Base-by-base conservation (phyloP, 257 asterid species). In the Eucommia ulmoides region DNA sequence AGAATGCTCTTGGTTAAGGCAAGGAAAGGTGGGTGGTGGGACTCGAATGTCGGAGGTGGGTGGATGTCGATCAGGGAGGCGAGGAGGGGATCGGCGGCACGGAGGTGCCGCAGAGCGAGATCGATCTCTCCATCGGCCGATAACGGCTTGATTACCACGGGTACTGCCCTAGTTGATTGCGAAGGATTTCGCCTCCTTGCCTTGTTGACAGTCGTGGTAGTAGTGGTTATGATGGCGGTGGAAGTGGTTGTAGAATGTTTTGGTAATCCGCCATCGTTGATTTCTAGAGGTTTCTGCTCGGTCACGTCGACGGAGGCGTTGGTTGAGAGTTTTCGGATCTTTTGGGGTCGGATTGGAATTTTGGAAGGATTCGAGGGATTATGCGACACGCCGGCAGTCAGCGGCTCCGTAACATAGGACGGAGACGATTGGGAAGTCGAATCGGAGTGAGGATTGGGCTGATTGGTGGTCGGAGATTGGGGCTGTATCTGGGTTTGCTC, bases 341-440 rank as follows among this genome's bases (percentile, higher is more conserved):
- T 88, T 19, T 69, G 95, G 49, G 97, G 97, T 26, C 96, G 94
- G 65, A 89, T 84, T 47, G 96, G 97, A 44, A 85, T 89, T 71
- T 89, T 85, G 58, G 96, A 80, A 38, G 96, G 88, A 61, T 82
- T 78, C 35, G 81, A 70, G 46, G 74, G 58, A 29, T 64, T 68
- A 0, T 50, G 73, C 49, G 84, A 29, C 11, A 63, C 45, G 35
- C 57, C 62, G 19, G 21, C 66, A 19, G 68, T 2, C 16, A 2
- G 44, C 1, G 48, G 48, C 19, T 42, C 15, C 20, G 2, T 10
- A 6, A 6, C 48, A 1, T 64, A 47, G 33, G 67, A 17, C 12
- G 79, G 61, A 24, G 47, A 69, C 3, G 71, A 65, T 17, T 26
- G 64, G 11, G 73, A 42, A 20, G 54, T 61, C 65, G 70, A 45